Percentiles rank a stretch among this genome's conserved stretches.
These are phyloP conservation scores for Globisporangium spiculum DNA, from an alignment of 352 stramenopile genomes.

Conservation along the genomic window DNA sequence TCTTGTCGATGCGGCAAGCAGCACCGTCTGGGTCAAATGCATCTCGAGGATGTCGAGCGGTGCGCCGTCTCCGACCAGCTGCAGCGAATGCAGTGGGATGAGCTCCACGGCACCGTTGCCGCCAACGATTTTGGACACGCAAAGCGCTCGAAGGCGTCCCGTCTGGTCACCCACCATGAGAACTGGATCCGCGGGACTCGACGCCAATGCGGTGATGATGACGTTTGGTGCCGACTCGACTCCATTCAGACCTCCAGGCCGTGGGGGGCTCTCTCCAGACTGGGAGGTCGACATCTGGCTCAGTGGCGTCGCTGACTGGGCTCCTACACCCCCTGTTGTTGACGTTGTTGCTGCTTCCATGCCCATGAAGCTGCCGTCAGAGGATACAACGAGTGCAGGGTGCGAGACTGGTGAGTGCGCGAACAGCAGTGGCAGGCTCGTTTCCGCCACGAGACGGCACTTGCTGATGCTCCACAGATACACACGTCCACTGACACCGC, in stretches of 20 bases:
- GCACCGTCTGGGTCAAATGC: constrained; percentile 53
- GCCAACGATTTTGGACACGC: constrained; percentile 47
- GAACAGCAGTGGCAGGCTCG: constrained; percentile 42
- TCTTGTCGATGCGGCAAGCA: constrained; percentile 52
- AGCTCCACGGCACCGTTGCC: constrained; percentile 46
- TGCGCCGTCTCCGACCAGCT: constrained; percentile 27
- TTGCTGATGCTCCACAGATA: constrained; percentile 53
- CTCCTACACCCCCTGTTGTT: not conserved
- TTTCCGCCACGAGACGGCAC: constrained; percentile 37
- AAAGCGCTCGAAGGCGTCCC: constrained; percentile 56
- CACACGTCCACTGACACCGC: constrained; percentile 42
- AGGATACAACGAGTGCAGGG: not conserved
- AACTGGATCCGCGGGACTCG: constrained; percentile 48
- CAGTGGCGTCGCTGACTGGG: not conserved
- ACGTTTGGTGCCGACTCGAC: constrained; percentile 14
- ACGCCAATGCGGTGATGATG: constrained; percentile 46
- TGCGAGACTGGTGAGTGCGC: constrained; percentile 10
- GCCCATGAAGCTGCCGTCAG: not conserved
- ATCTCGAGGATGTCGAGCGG: constrained; percentile 57
- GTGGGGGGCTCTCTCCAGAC: constrained; percentile 1
- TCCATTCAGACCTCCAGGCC: not conserved
- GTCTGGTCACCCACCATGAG: constrained; percentile 58
- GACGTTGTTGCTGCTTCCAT: not conserved
- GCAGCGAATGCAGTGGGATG: constrained; percentile 57
- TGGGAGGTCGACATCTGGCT: constrained; percentile 5